Evolutionary conservation across 1,139 yeast genomes (phyloP).

Genomic region (Candida mesenterica): DNA sequence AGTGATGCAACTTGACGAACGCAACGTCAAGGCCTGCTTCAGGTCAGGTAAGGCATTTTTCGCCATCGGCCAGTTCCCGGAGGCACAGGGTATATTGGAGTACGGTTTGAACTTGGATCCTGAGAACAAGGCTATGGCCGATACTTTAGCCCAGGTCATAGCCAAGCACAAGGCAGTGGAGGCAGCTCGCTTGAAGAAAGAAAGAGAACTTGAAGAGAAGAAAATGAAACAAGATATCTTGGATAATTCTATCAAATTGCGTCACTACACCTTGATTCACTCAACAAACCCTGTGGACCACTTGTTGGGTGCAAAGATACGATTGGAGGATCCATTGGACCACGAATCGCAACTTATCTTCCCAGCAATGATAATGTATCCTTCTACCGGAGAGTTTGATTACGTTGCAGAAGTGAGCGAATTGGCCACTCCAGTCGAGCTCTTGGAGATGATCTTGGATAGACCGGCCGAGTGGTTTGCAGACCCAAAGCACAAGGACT

Average conservation of each 20-base stretch:
- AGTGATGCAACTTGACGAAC: slow-evolving; percentile 64
- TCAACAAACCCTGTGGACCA: slow-evolving; percentile 52
- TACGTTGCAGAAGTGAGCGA: slow-evolving; percentile 74
- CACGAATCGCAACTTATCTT: slow-evolving; percentile 75
- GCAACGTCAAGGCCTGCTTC: slow-evolving; percentile 78
- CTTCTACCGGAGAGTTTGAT: slow-evolving; percentile 83
- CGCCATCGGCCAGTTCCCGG: slow-evolving; percentile 65
- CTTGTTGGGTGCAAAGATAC: slow-evolving; percentile 46
- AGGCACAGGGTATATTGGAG: slow-evolving; percentile 63
- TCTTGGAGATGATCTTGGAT: slow-evolving; percentile 54
- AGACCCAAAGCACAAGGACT: slow-evolving; percentile 59
- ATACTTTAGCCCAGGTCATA: slow-evolving; percentile 37
- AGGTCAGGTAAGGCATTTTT: slow-evolving; percentile 82
- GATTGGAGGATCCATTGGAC: slow-evolving; percentile 69
- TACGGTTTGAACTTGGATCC: slow-evolving; percentile 65
- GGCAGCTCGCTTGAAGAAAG: slow-evolving; percentile 28
- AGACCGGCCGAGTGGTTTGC: slow-evolving; percentile 74
- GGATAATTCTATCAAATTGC: slow-evolving; percentile 52
- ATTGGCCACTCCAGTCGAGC: slow-evolving; percentile 58
- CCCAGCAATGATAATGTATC: slow-evolving; percentile 81
- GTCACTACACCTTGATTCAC: slow-evolving; percentile 51
- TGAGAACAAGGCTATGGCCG: slow-evolving; percentile 52
- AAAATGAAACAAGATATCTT: slow-evolving; percentile 36
- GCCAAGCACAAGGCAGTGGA: slow-evolving; percentile 38
- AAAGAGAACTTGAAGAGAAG: slow-evolving; percentile 32